A percentile compares a stretch with the other conserved stretches of the same genome.
Evolutionary conservation across 1,139 yeast species (phyloP).

Genomic region (Kurtzmaniella quercitrusa): DNA sequence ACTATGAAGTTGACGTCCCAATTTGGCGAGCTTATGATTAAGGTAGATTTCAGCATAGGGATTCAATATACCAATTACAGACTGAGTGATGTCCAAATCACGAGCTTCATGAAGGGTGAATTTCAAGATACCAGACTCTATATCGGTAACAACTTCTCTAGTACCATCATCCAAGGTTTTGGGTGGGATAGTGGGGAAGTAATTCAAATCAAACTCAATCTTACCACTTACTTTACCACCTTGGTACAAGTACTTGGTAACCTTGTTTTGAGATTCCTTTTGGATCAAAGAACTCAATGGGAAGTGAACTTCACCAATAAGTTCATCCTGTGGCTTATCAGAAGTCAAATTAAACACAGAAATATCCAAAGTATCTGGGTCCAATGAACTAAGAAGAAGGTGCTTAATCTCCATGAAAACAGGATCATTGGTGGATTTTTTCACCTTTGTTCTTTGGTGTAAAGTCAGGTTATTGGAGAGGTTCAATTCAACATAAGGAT

Average conservation of each 20-base stretch:
- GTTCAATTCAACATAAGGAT: constrained; percentile 55
- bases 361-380: constrained; percentile 51
- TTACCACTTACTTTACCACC: constrained; percentile 60
- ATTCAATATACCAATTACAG: constrained; percentile 66
- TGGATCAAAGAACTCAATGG: constrained; percentile 60
- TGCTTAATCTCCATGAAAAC: constrained; percentile 63
- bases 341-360: constrained; percentile 48
- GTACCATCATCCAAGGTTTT: constrained; percentile 47
- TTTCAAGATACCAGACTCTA: constrained; percentile 70
- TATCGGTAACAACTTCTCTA: constrained; percentile 44
- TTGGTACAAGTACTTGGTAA: constrained; percentile 34
- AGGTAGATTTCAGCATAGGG: constrained; percentile 66
- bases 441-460: constrained; percentile 52
- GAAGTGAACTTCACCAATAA: constrained; percentile 54
- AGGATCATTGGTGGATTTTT: constrained; percentile 53
- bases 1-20: constrained; percentile 58
- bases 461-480: constrained; percentile 42
- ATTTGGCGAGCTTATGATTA: constrained; percentile 49
- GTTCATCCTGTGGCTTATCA: constrained; percentile 50
- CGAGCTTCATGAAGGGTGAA: constrained; percentile 69
- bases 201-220: constrained; percentile 56
- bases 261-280: constrained; percentile 32
- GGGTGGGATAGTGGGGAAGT: constrained; percentile 56
- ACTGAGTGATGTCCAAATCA: constrained; percentile 58
- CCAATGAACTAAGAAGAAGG: constrained; percentile 53